Base-by-base conservation (phyloP, 495 filamentous ascomycete species). In the Penicillium turbatum region DNA sequence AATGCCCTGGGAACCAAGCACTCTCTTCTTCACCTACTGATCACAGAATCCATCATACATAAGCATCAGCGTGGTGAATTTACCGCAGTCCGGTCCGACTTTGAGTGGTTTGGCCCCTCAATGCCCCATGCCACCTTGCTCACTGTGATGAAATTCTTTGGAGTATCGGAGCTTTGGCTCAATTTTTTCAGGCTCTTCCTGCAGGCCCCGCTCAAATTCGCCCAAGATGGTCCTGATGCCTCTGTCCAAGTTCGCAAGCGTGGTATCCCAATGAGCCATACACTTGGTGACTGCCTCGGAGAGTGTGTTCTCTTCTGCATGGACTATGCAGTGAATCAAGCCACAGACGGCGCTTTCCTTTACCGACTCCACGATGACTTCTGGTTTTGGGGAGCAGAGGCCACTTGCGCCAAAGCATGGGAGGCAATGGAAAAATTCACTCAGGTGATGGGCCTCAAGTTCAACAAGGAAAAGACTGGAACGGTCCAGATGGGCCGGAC, bases 291-390 rank as follows among this genome's bases (percentile, higher is more conserved):
- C 38, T 62, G 81, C 35, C 77, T 86, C 39, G 81, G 82, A 5
- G 85, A 88, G 53, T 70, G 73, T 0, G 66, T 86, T 10, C 66
- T 88, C 0, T 87, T 87, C 63, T 82, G 79, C 55, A 75, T 88
- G 64, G 85, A 88, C 55, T 85, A 79, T 51, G 70, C 81, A 1
- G 76, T 88, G 37, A 88, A 87, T 50, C 79, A 86, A 50, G 61
- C 61, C 8, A 77, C 84, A 0, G 61, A 80, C 6, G 73, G 73
- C 1, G 64, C 71, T 6, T 71, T 78, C 30, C 64, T 87, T 12
- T 85, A 83, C 55, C 82, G 85, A 6, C 71, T 86, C 32, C 78
- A 85, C 52, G 84, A 87, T 57, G 84, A 87, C 59, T 80, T 87
- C 54, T 87, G 85, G 85, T 79, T 87, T 55, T 87, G 84, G 84